Evolutionary conservation across 257 asterid species (phyloP).

Genomic region (Rubia yunnanensis): DNA sequence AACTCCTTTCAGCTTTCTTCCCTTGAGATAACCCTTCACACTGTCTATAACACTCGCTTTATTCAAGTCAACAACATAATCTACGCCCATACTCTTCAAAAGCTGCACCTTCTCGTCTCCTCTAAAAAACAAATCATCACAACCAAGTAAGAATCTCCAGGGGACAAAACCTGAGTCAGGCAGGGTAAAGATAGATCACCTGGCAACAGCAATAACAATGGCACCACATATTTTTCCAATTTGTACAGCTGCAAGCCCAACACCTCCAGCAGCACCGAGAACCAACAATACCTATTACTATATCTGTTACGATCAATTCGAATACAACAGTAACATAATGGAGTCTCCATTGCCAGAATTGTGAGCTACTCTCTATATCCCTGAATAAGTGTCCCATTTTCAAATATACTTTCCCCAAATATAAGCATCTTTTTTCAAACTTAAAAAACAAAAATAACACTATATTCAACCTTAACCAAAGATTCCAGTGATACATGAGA

Average conservation of each 20-base stretch:
- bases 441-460: background rate
- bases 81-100: slow-evolving; percentile 73
- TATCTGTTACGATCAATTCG: background rate
- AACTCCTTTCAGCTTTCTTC: slow-evolving; percentile 71
- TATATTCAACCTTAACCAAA: background rate
- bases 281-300: slow-evolving; percentile 60
- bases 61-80: slow-evolving; percentile 75
- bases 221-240: slow-evolving; percentile 91
- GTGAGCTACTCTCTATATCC: background rate
- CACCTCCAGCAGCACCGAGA: slow-evolving; percentile 99
- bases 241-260: slow-evolving; percentile 92
- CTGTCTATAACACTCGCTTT: slow-evolving; percentile 60
- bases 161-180: background rate
- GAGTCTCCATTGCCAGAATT: background rate
- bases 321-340: background rate
- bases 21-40: slow-evolving; percentile 63
- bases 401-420: background rate
- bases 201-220: slow-evolving; percentile 77
- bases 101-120: slow-evolving; percentile 72
- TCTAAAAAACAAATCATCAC: slow-evolving; percentile 27
- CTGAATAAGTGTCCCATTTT: no score
- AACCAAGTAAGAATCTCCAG: slow-evolving; percentile 10
- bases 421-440: background rate
- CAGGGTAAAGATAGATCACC: slow-evolving; percentile 28
- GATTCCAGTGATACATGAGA: background rate